Evolutionary conservation across 228 moss, liverwort and hornwort species (phyloP).

Genomic region (Sphagnum fallax): DNA sequence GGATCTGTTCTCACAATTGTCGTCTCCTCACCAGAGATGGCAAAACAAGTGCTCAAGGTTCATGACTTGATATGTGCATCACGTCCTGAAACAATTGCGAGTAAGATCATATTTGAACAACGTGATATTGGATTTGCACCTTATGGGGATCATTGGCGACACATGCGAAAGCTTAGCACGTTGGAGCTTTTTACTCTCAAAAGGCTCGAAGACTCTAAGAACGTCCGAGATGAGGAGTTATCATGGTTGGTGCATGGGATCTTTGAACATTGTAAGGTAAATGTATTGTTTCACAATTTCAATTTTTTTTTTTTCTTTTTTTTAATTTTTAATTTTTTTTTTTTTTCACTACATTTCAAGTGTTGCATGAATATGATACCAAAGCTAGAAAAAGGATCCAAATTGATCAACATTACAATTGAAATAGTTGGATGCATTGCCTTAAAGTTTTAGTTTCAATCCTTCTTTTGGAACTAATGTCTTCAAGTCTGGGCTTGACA

Average conservation of each 20-base stretch:
- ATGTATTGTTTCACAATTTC: not conserved
- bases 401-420: no score
- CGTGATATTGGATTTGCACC: constrained; percentile 1
- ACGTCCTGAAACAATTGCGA: not conserved
- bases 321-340: no score
- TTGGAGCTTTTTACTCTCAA: constrained; percentile 6
- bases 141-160: constrained; percentile 8
- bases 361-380: no score
- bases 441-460: not conserved
- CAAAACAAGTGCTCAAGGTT: constrained; percentile 2
- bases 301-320: not conserved
- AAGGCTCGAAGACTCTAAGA: constrained; percentile 3
- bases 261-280: constrained; percentile 3
- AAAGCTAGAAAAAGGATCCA: no score
- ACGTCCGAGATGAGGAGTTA: constrained; percentile 1
- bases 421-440: no score
- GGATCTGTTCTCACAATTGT: constrained; percentile 5
- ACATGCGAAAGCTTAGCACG: not conserved
- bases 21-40: constrained; percentile 5
- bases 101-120: not conserved
- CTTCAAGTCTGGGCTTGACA: not conserved
- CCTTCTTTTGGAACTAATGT: not conserved
- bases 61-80: constrained; percentile 7
- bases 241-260: not conserved
- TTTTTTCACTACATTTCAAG: not conserved